phyloP scores from a whole-genome alignment of 108 stramenopile genomes.

The Cyclotella kingstonii region DNA sequence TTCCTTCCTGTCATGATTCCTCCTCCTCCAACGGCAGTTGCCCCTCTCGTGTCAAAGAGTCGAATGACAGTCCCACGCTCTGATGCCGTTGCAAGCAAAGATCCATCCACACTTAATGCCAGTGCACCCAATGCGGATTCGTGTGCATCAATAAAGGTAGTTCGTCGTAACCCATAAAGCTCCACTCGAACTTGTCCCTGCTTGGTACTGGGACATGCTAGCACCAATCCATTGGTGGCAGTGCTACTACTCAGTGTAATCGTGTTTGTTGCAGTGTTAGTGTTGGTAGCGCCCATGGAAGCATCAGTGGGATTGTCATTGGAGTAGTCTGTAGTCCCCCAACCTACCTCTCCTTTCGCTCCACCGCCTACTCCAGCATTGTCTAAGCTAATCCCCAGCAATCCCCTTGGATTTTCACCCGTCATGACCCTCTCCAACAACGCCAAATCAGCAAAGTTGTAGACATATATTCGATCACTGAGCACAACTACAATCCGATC shows the following conservation, averaged over 20 bases:
- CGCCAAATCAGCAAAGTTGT: slow-evolving; percentile 90
- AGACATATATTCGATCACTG: slow-evolving; percentile 90
- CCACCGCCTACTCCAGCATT: slow-evolving; percentile 42
- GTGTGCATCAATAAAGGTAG: slow-evolving; percentile 92
- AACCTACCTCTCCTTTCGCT: too few species aligned
- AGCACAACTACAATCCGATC: slow-evolving; percentile 96
- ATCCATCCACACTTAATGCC: slow-evolving; percentile 86
- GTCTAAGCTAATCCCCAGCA: slow-evolving; percentile 88
- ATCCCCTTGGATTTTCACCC: slow-evolving; percentile 84
- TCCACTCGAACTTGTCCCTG: slow-evolving; percentile 95
- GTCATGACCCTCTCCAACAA: slow-evolving; percentile 94
- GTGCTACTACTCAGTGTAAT: too few species aligned
- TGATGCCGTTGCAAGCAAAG: slow-evolving; percentile 87
- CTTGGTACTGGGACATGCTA: slow-evolving; percentile 91
- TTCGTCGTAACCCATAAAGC: slow-evolving; percentile 89
- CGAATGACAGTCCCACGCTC: slow-evolving; percentile 95
- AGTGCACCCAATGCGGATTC: slow-evolving; percentile 86
- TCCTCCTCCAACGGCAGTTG: slow-evolving; percentile 55
- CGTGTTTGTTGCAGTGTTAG: not conserved
- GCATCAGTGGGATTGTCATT: too few species aligned
- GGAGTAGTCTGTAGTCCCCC: too few species aligned
- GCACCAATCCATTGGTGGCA: slow-evolving; percentile 80
- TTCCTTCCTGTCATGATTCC: slow-evolving; percentile 50
- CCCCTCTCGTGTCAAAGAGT: slow-evolving; percentile 86
- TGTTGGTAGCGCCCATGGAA: slow-evolving; percentile 12